Evolutionary conservation across 495 filamentous ascomycete genomes (phyloP).

Genomic region (Polyplosphaeria fusca): DNA sequence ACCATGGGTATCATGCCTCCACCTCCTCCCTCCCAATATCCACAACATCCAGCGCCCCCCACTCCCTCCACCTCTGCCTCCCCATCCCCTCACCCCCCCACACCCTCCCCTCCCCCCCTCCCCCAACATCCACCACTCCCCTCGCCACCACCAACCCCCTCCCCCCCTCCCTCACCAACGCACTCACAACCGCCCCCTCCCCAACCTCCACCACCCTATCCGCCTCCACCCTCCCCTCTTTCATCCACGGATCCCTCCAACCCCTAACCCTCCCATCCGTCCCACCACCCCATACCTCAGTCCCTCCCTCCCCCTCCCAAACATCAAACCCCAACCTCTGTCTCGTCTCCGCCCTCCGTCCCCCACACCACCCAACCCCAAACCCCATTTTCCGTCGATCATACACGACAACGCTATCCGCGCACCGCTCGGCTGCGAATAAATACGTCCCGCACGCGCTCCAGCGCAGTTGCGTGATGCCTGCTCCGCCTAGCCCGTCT

Average conservation of each 20-base stretch:
- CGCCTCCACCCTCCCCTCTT: constrained; percentile 45
- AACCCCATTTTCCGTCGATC: constrained; percentile 73
- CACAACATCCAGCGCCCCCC: not conserved
- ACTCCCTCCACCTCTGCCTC: not conserved
- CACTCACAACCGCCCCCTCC: constrained; percentile 7
- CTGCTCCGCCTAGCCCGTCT: constrained; percentile 54
- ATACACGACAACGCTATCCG: constrained; percentile 71
- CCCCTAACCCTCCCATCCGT: constrained; percentile 72
- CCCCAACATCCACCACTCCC: not conserved
- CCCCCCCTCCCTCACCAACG: not conserved
- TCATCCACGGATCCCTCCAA: constrained; percentile 57
- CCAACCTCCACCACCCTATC: constrained; percentile 34
- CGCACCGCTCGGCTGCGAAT: constrained; percentile 78
- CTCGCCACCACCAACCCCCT: not conserved
- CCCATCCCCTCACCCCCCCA: not conserved
- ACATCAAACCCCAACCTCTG: constrained; percentile 79
- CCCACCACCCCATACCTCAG: constrained; percentile 82
- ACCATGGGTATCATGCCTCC: no score
- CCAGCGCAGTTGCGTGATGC: constrained; percentile 75
- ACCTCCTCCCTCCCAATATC: no score
- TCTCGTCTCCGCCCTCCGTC: constrained; percentile 67
- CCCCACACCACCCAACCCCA: constrained; percentile 65
- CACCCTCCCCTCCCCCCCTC: not conserved
- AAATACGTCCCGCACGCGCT: constrained; percentile 85
- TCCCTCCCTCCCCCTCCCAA: constrained; percentile 46